Percentiles rank a stretch among this genome's conserved stretches.
Conservation (phyloP, 768 basidiomycete species). For the Gyrodon lividus region DNA sequence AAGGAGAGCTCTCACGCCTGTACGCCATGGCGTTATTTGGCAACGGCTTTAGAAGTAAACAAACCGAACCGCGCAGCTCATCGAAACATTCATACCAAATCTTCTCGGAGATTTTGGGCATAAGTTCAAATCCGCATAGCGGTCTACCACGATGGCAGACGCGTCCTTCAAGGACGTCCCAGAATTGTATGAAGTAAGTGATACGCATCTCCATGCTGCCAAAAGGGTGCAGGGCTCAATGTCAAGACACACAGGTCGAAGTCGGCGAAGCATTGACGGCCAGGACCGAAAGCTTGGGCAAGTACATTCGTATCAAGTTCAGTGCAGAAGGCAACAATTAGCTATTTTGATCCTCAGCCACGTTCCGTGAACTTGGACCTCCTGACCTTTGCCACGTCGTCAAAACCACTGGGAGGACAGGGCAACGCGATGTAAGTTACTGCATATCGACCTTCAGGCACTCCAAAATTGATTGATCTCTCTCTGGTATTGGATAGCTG, state of each 20-base stretch:
- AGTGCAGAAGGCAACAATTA: constrained; percentile 4
- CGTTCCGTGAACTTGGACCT: constrained; percentile 95
- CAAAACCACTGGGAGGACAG: constrained; percentile 82
- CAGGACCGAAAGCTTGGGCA: constrained; percentile 89
- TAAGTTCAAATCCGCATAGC: constrained; percentile 1
- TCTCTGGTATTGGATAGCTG: constrained; percentile 45
- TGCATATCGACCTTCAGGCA: neutral
- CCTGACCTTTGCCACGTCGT: constrained; percentile 96
- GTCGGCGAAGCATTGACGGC: constrained; percentile 87
- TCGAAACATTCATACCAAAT: neutral
- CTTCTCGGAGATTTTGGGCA: neutral
- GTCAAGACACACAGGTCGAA: constrained; percentile 56
- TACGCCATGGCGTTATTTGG: constrained; percentile 30
- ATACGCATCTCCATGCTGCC: neutral
- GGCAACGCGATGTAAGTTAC: constrained; percentile 79
- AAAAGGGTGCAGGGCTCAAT: constrained; percentile 3
- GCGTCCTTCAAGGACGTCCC: constrained; percentile 90
- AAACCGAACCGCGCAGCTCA: constrained; percentile 1
- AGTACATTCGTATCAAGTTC: constrained; percentile 26
- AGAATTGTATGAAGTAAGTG: constrained; percentile 88
- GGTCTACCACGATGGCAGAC: constrained; percentile 49
- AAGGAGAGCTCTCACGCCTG: too few relatives aligned
- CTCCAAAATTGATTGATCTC: constrained; percentile 7
- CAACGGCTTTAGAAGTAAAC: constrained; percentile 20
- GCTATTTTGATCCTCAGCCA: constrained; percentile 49